These are phyloP conservation scores for Microstegium vimineum DNA, from an alignment of 176 grass and related monocot species.

Conservation along the genomic window DNA sequence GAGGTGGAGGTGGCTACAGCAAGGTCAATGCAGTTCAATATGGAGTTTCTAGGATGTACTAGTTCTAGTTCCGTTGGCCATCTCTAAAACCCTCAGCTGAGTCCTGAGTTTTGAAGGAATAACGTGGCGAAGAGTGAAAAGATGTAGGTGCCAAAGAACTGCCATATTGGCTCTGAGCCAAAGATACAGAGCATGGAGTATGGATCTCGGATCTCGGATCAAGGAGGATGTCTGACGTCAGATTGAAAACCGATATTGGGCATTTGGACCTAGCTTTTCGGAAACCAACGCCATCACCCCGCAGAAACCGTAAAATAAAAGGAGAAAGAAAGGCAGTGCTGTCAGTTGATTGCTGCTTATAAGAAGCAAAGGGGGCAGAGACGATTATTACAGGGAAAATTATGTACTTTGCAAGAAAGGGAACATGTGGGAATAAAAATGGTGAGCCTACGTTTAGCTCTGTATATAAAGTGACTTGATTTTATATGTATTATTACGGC, in stretches of 20 bases:
- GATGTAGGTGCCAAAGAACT: slow-evolving; percentile 1
- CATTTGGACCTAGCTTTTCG: slow-evolving; percentile 7
- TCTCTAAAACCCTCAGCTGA: slow-evolving; percentile 18
- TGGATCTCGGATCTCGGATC: background rate
- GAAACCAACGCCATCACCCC: background rate
- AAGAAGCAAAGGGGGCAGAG: background rate
- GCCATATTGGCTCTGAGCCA: background rate
- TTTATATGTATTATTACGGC: slow-evolving; percentile 19
- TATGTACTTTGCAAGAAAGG: slow-evolving; percentile 20
- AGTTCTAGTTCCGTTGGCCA: slow-evolving; percentile 37
- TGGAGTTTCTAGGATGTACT: slow-evolving; percentile 85
- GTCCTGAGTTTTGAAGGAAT: slow-evolving; percentile 31
- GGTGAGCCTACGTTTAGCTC: slow-evolving; percentile 4
- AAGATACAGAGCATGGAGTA: background rate
- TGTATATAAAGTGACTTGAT: slow-evolving; percentile 46
- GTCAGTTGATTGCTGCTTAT: slow-evolving; percentile 14
- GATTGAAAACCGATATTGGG: background rate
- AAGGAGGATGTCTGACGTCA: slow-evolving; percentile 5
- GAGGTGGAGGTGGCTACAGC: slow-evolving; percentile 54
- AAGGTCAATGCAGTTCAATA: slow-evolving; percentile 69
- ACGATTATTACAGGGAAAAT: background rate
- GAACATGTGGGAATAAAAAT: slow-evolving; percentile 30
- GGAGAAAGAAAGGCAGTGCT: background rate
- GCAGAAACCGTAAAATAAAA: background rate
- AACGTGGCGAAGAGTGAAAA: background rate